These are phyloP conservation scores for Spathaspora arborariae DNA, from an alignment of 805 yeast genomes.

Conservation along the genomic window DNA sequence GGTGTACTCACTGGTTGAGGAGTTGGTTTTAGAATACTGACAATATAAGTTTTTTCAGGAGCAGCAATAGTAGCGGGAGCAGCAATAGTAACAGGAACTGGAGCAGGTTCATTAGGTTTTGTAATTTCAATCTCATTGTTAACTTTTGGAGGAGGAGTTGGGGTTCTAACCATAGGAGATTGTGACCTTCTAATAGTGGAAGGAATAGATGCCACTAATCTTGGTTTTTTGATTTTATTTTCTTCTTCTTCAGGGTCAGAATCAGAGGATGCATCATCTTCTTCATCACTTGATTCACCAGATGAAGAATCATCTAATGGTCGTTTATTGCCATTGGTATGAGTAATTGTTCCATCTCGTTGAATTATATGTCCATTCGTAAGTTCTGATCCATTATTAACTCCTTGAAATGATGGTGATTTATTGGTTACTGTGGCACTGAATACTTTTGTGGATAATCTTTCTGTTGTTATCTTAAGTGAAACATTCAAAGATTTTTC, in stretches of 20 bases:
- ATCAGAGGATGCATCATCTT: slow-evolving; percentile 6
- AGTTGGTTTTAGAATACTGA: not conserved
- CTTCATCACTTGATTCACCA: slow-evolving; percentile 8
- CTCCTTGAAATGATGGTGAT: not conserved
- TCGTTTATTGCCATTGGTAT: slow-evolving; percentile 7
- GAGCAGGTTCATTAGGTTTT: not conserved
- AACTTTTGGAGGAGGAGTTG: not conserved
- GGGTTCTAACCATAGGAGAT: not conserved
- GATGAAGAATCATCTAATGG: slow-evolving; percentile 13
- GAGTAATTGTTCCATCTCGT: not conserved
- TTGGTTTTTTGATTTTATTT: slow-evolving; percentile 3
- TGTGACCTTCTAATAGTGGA: slow-evolving; percentile 3
- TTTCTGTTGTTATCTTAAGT: not conserved
- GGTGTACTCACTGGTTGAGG: slow-evolving; percentile 1
- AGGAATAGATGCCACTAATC: slow-evolving; percentile 10
- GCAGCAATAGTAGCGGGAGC: not conserved
- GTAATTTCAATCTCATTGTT: not conserved
- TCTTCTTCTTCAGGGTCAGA: slow-evolving; percentile 3
- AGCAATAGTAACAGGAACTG: not conserved
- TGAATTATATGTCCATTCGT: not conserved
- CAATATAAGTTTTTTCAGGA: not conserved
- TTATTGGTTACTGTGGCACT: not conserved
- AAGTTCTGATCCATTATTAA: not conserved
- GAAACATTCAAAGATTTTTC: not conserved
- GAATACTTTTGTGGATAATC: not conserved